phyloP scores from a whole-genome alignment of 2,329 filamentous ascomycete species.

The Fusarium sp. region DNA sequence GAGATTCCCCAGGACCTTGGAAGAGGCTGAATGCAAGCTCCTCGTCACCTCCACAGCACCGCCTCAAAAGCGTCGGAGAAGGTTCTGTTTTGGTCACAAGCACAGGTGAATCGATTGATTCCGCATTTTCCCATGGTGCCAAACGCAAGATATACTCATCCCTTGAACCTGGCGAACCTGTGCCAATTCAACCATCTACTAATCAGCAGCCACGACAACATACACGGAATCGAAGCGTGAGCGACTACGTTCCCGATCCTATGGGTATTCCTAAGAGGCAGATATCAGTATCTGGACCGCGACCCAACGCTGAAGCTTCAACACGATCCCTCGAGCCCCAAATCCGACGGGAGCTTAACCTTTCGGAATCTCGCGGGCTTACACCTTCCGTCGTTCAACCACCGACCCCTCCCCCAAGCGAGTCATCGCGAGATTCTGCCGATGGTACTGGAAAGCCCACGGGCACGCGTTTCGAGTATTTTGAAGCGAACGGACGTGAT shows the following conservation, averaged over 20 bases:
- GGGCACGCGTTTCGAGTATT: constrained; percentile 69
- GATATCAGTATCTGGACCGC: constrained; percentile 75
- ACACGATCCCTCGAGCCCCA: constrained; percentile 58
- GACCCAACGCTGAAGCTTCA: constrained; percentile 56
- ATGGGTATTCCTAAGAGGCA: constrained; percentile 77
- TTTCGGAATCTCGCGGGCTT: constrained; percentile 83
- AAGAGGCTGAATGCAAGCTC: constrained; percentile 65
- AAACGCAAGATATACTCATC: constrained; percentile 68
- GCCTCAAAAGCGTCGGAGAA: constrained; percentile 49
- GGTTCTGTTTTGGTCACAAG: constrained; percentile 62
- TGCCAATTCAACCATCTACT: constrained; percentile 54
- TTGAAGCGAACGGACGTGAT: constrained; percentile 75
- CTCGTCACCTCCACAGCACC: constrained; percentile 56
- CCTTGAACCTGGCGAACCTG: constrained; percentile 50
- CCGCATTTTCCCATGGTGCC: constrained; percentile 64
- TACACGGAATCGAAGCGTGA: constrained; percentile 83
- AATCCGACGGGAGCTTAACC: constrained; percentile 81
- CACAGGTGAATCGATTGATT: constrained; percentile 66
- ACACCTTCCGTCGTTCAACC: constrained; percentile 70
- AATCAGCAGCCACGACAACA: constrained; percentile 57
- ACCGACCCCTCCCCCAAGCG: constrained; percentile 86
- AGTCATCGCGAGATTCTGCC: constrained; percentile 67
- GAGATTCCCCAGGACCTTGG: constrained; percentile 77
- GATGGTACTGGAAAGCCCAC: constrained; percentile 59
- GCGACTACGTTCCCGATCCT: constrained; percentile 85